Conservation (phyloP, 345 rosid genomes). For the Dipteronia dyeriana region DNA sequence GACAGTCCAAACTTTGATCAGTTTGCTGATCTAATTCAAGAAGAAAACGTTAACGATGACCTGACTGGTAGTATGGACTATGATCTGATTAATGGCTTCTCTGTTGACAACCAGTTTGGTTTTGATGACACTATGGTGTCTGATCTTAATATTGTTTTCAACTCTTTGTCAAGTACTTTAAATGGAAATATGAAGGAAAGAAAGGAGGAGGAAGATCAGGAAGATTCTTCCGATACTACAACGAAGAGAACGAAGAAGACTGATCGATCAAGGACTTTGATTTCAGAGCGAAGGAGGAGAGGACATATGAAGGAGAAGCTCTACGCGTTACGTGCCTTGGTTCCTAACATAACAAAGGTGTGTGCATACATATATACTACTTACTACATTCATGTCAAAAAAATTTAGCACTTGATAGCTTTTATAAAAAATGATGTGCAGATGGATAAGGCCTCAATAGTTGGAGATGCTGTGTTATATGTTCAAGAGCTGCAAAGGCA, state of each 20-base stretch:
- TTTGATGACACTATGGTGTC: constrained; percentile 24
- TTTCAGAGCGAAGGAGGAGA: constrained; percentile 72
- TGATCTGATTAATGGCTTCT: constrained; percentile 33
- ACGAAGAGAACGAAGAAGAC: constrained; percentile 38
- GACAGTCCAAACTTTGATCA: constrained; percentile 59
- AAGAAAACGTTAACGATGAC: constrained; percentile 30
- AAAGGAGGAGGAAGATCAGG: constrained; percentile 40
- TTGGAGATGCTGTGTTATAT: constrained; percentile 76
- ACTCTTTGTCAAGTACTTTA: constrained; percentile 37
- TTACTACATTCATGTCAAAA: too few relatives aligned
- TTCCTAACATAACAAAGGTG: constrained; percentile 97
- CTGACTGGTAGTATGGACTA: constrained; percentile 25
- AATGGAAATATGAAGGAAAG: constrained; percentile 29
- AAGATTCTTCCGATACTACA: constrained; percentile 61
- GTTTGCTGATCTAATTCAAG: constrained; percentile 54
- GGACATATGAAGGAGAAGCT: constrained; percentile 91
- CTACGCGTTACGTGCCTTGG: constrained; percentile 76
- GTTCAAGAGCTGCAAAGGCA: constrained; percentile 75
- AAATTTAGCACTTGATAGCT: too few relatives aligned
- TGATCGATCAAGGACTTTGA: constrained; percentile 71
- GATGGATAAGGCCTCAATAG: constrained; percentile 96
- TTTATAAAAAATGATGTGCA: constrained; percentile 17
- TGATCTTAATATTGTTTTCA: constrained; percentile 32
- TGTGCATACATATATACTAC: not conserved
- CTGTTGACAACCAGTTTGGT: constrained; percentile 30